Evolutionary conservation across 345 rosid genomes (phyloP), one percentile per base, ranked within the genome.

Genomic region (Atalantia buxifolia): DNA sequence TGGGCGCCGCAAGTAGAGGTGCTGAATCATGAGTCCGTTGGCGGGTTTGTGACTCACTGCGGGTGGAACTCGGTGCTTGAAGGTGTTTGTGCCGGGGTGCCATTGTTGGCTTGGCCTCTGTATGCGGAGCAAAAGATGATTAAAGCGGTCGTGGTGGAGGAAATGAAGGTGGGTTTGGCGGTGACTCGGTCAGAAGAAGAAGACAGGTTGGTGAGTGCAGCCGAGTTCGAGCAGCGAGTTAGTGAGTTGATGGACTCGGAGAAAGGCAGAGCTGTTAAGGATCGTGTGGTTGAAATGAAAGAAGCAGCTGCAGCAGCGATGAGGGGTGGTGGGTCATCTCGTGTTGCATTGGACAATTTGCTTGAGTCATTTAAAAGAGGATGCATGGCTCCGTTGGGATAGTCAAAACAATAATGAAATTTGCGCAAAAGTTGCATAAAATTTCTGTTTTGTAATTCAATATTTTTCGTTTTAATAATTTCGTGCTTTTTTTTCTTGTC

Each of bases 221-320:
- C 1, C 1, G 93, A 88, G 82, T 85, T 92, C 40, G 95, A 88
- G 85, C 75, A 80, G 80, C 81, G 83, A 74, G 86, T 92, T 3
- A 88, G 61, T 2, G 90, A 89, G 77, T 69, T 90, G 76, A 87
- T 91, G 92, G 80, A 84, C 21, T 80, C 81, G 4, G 78, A 80
- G 42, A 80, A 77, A 16, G 87, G 93, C 0, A 35, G 62, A 9
- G 28, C 64, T 28, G 73, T 85, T 2, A 72, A 86, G 62, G 83
- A 86, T 57, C 73, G 67, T 69, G 69, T 65, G 18, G 27, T 64
- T 18, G 80, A 67, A 0, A 81, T 90, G 90, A 86, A 85, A 81
- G 74, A 79, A 7, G 90, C 77, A 2, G 94, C 89, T 1, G 57
- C 28, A 60, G 81, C 75, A 22, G 92, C 88, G 0, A 6, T 55